phyloP scores from a whole-genome alignment of 2,329 filamentous ascomycete species.

The Fusarium palustre region DNA sequence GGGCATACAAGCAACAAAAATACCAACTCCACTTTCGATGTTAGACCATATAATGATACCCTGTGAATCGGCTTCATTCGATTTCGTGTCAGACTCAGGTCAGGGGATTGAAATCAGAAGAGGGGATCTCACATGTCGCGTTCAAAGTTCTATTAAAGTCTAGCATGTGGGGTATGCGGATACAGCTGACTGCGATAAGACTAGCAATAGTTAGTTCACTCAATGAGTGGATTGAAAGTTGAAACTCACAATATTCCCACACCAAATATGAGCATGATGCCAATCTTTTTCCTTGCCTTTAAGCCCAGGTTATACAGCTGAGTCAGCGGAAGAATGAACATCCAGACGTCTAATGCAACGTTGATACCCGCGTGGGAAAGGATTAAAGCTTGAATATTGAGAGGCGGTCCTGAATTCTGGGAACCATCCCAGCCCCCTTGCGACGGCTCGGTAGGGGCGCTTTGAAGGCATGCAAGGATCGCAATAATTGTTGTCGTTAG shows the following conservation, averaged over 20 bases:
- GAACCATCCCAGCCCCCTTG: constrained; percentile 12
- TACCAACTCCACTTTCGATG: constrained; percentile 1
- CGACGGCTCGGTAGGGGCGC: background rate
- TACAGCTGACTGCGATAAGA: constrained; percentile 14
- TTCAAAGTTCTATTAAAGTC: constrained; percentile 2
- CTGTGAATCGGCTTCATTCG: background rate
- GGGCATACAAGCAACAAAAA: constrained; percentile 14
- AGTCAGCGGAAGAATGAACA: constrained; percentile 6
- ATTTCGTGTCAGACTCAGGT: background rate
- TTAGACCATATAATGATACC: constrained; percentile 15
- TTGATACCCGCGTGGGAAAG: constrained; percentile 6
- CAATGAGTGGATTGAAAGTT: rapidly evolving
- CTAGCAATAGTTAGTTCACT: background rate
- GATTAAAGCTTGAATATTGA: background rate
- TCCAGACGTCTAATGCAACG: constrained; percentile 11
- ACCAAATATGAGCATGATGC: constrained; percentile 2
- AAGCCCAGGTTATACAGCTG: constrained; percentile 1
- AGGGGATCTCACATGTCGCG: background rate
- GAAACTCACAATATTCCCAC: constrained; percentile 15
- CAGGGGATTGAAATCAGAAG: rapidly evolving
- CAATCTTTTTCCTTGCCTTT: constrained; percentile 4
- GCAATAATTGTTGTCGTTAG: background rate
- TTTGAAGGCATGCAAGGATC: background rate
- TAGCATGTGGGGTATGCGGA: background rate
- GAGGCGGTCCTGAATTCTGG: background rate